Percentiles rank a stretch among this genome's conserved stretches.
phyloP scores from a whole-genome alignment of 1,284 basidiomycete species.

The Lentinula novae-zelandiae region DNA sequence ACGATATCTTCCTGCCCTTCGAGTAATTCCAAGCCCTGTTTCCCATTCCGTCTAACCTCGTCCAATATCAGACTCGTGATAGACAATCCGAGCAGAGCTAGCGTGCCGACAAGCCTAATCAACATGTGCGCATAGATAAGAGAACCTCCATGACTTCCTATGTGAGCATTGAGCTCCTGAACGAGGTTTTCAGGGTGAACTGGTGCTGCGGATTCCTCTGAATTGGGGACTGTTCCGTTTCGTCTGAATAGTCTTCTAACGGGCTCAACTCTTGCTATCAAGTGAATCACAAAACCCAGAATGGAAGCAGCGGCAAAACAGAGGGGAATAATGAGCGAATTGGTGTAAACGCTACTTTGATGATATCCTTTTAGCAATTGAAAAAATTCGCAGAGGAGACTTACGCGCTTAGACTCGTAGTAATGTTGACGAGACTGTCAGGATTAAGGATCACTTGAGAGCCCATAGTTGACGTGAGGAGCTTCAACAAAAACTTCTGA shows the following conservation, averaged over 20 bases:
- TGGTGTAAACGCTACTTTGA: constrained; percentile 16
- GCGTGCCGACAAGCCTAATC: constrained; percentile 31
- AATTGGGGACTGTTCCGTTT: not conserved
- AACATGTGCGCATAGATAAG: constrained; percentile 32
- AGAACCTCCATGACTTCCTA: constrained; percentile 25
- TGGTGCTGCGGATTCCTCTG: constrained; percentile 9
- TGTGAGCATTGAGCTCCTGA: constrained; percentile 23
- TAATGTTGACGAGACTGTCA: not conserved
- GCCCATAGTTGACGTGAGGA: not conserved
- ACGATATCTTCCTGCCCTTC: not conserved
- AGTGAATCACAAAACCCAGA: constrained; percentile 23
- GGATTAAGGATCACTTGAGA: not conserved
- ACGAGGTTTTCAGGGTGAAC: constrained; percentile 17
- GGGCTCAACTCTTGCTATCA: constrained; percentile 18
- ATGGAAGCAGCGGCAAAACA: constrained; percentile 26
- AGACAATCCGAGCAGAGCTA: constrained; percentile 34
- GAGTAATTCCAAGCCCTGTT: not conserved
- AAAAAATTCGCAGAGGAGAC: not conserved
- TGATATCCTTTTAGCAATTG: not conserved
- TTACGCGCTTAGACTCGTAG: not conserved
- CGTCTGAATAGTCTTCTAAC: constrained; percentile 3
- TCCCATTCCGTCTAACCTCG: constrained; percentile 11
- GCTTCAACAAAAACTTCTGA: not conserved
- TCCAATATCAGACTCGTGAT: constrained; percentile 27
- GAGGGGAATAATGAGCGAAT: constrained; percentile 26